Conservation (phyloP, 2,329 filamentous ascomycete species). For the Xylaria sp. region DNA sequence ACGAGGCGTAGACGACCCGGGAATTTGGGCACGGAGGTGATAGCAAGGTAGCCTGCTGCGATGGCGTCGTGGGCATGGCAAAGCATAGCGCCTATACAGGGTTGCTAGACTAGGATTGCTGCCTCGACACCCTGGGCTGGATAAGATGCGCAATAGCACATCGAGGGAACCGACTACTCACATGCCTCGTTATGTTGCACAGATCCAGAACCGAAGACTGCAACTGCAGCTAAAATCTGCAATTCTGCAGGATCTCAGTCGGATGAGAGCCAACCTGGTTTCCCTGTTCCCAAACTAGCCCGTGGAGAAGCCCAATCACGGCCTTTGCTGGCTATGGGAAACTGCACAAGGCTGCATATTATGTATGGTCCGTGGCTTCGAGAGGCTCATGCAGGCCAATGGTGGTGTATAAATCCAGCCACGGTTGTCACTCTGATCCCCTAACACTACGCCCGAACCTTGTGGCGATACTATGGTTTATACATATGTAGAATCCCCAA, state of each 20-base stretch:
- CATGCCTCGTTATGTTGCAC: conserved; percentile 8
- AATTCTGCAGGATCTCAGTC: conserved; percentile 17
- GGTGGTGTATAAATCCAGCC: neutral
- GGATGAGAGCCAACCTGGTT: conserved; percentile 8
- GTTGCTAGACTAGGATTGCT: conserved; percentile 1
- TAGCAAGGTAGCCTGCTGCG: conserved; percentile 10
- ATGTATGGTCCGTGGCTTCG: neutral
- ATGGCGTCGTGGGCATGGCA: conserved; percentile 5
- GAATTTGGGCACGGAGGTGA: conserved; percentile 1
- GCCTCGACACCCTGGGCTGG: conserved; percentile 14
- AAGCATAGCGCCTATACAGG: conserved; percentile 2
- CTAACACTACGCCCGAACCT: neutral
- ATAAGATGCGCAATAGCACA: conserved; percentile 12
- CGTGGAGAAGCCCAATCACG: neutral
- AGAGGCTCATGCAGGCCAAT: neutral
- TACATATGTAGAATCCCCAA: neutral
- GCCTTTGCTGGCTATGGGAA: neutral
- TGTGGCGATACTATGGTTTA: neutral
- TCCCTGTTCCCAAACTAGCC: neutral
- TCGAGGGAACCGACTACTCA: conserved; percentile 1
- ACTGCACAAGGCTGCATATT: neutral
- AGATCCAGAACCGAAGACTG: conserved; percentile 2
- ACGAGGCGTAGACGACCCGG: neutral
- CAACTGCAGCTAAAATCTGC: neutral
- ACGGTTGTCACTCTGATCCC: neutral